phyloP scores from a whole-genome alignment of 306 rosid species.

The Fagus sylvatica region DNA sequence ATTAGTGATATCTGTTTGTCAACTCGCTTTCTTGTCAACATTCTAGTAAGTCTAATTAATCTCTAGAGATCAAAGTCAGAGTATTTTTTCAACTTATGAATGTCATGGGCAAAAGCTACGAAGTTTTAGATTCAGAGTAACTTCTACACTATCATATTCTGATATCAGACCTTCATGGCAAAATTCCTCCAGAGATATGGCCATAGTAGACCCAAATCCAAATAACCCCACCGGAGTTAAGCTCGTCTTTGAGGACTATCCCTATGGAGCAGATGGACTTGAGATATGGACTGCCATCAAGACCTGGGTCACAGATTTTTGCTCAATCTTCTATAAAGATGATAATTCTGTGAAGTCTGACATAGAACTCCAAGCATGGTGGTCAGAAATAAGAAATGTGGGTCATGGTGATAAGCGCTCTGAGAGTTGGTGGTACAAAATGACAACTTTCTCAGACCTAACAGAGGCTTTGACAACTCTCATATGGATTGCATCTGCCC shows the following conservation, averaged over 20 bases:
- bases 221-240: constrained; percentile 53
- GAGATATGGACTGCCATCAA: constrained; percentile 76
- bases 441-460: constrained; percentile 50
- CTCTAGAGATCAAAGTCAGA: too few relatives aligned
- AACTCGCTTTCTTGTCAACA: neutral
- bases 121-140: neutral
- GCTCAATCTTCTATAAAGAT: constrained; percentile 59
- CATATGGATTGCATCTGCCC: constrained; percentile 71
- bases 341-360: constrained; percentile 46
- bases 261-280: constrained; percentile 75
- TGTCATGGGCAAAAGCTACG: too few relatives aligned
- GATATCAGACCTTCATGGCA: neutral
- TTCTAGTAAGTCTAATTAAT: too few relatives aligned
- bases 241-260: constrained; percentile 65
- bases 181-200: constrained; percentile 55
- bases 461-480: constrained; percentile 61
- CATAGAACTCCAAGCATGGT: constrained; percentile 70
- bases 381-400: constrained; percentile 56
- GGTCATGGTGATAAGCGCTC: constrained; percentile 61
- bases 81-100: too few relatives aligned
- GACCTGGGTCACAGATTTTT: constrained; percentile 61
- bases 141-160: neutral
- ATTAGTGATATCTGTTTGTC: neutral
- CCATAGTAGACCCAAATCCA: constrained; percentile 41
- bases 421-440: constrained; percentile 50